Percentiles rank a stretch among this genome's conserved stretches.
Evolutionary conservation across 192 early-diverging fungal genomes (phyloP).

Genomic region (Entomortierella parvispora): DNA sequence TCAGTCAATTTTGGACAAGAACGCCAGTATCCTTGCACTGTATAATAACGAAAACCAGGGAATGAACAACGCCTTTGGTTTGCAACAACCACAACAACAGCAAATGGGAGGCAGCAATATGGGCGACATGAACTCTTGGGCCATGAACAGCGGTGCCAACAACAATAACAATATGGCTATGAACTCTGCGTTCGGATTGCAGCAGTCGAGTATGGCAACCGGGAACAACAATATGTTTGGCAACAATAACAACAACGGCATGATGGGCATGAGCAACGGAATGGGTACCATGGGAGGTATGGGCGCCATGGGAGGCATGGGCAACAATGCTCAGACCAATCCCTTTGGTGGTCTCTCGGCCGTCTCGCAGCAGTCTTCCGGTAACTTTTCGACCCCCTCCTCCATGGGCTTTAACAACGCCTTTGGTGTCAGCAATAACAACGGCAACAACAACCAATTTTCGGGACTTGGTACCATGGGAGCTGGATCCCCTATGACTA

Average conservation of each 20-base stretch:
- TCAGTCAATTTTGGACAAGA: conserved; percentile 47
- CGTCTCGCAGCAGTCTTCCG: not conserved
- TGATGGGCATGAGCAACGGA: conserved; percentile 24
- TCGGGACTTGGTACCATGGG: conserved; percentile 5
- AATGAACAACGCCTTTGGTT: not conserved
- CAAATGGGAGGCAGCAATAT: conserved; percentile 11
- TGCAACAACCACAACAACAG: conserved; percentile 10
- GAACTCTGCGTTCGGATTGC: conserved; percentile 31
- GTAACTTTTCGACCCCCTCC: no score
- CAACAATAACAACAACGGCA: conserved; percentile 26
- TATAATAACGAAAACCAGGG: conserved; percentile 18
- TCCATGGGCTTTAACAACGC: conserved; percentile 13
- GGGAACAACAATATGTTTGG: conserved; percentile 39
- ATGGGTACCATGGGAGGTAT: conserved; percentile 29
- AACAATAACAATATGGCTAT: conserved; percentile 14
- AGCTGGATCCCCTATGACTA: conserved; percentile 7
- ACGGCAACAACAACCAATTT: conserved; percentile 32
- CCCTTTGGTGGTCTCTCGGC: conserved; percentile 10
- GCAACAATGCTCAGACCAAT: conserved; percentile 21
- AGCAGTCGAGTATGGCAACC: conserved; percentile 13
- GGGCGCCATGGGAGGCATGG: conserved; percentile 2
- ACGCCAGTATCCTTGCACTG: conserved; percentile 36
- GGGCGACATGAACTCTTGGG: conserved; percentile 17
- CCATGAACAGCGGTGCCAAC: conserved; percentile 16
- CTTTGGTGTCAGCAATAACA: conserved; percentile 22